These are phyloP conservation scores for Chenopodium suecicum DNA, from an alignment of 148 eudicot species.

Conservation along the genomic window DNA sequence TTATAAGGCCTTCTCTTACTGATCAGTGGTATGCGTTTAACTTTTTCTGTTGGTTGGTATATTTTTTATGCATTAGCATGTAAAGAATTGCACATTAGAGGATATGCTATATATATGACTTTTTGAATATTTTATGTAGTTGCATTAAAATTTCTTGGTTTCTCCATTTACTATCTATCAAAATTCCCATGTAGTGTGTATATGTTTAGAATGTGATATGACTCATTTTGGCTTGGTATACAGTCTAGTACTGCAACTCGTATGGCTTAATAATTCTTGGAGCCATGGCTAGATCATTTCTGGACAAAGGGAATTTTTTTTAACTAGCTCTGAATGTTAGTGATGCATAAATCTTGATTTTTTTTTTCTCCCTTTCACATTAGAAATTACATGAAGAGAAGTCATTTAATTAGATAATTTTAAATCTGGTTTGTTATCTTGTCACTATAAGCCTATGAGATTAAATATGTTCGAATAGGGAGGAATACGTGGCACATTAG, in stretches of 20 bases:
- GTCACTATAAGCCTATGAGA: neutral
- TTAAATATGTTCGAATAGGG: no score
- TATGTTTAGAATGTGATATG: neutral
- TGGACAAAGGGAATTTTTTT: no score
- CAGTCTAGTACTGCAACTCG: neutral
- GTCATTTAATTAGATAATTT: no score
- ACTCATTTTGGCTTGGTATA: neutral
- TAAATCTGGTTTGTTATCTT: neutral
- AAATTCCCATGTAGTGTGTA: neutral
- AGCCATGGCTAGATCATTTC: neutral
- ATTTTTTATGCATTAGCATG: neutral
- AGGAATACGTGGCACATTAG: neutral
- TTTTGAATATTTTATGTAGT: neutral
- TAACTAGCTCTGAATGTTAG: neutral
- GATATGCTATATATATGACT: neutral
- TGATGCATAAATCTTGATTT: neutral
- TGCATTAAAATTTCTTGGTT: neutral
- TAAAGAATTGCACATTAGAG: neutral
- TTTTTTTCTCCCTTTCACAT: no score
- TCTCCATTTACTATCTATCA: neutral
- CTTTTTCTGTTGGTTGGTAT: neutral
- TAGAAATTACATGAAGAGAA: neutral
- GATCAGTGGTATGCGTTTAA: constrained; percentile 72
- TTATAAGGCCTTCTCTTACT: constrained; percentile 79
- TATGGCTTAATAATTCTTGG: neutral